Percentiles rank a stretch among this genome's conserved stretches.
Evolutionary conservation across 192 early-diverging fungal species (phyloP).

Genomic region (Chytriomyces confervae): DNA sequence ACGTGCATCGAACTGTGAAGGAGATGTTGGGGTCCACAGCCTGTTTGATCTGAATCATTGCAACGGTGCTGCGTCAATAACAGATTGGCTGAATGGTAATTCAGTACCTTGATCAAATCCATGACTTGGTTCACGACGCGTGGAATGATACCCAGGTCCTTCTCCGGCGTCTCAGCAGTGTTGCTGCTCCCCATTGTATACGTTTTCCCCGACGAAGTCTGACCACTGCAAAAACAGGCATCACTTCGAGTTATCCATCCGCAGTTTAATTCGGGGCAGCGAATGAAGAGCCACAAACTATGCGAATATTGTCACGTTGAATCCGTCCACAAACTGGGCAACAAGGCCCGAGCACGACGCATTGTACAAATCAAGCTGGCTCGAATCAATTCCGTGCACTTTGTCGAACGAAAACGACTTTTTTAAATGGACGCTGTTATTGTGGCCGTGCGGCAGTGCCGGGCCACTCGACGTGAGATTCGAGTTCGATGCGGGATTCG

Average conservation of each 20-base stretch:
- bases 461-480: neutral
- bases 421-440: neutral
- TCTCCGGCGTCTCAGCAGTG: slow-evolving; percentile 17
- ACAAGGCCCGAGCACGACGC: slow-evolving; percentile 62
- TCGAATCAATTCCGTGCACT: slow-evolving; percentile 63
- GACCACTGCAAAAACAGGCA: slow-evolving; percentile 40
- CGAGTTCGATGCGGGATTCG: neutral
- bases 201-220: slow-evolving; percentile 62
- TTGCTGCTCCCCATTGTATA: slow-evolving; percentile 60
- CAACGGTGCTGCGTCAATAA: neutral
- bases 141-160: slow-evolving; percentile 57
- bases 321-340: slow-evolving; percentile 83
- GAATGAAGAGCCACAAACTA: slow-evolving; percentile 40
- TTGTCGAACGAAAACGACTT: slow-evolving; percentile 69
- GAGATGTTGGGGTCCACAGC: slow-evolving; percentile 30
- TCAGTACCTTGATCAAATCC: slow-evolving; percentile 31
- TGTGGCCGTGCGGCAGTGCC: neutral
- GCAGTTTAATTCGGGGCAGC: neutral
- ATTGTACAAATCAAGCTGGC: slow-evolving; percentile 68
- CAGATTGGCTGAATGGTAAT: neutral
- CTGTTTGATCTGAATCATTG: slow-evolving; percentile 22
- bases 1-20: slow-evolving; percentile 47
- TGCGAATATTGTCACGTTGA: slow-evolving; percentile 94
- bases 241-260: neutral
- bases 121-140: slow-evolving; percentile 53